Percentiles rank a stretch among this genome's conserved stretches.
phyloP scores from a whole-genome alignment of 306 rosid species.

The Sechiopsis laciniata region DNA sequence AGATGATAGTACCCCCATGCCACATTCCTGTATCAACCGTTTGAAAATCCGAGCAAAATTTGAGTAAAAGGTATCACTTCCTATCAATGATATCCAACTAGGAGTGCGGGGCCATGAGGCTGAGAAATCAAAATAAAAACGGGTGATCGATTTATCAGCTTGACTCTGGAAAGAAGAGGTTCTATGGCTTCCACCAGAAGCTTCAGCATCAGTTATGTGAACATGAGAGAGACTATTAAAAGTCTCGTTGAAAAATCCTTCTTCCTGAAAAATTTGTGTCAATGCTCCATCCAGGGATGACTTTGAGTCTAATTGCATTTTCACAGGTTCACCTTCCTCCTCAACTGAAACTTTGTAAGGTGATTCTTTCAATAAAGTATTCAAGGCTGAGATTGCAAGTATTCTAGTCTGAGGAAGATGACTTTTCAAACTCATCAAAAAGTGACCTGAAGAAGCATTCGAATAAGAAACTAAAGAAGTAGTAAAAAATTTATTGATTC shows the following conservation, averaged over 20 bases:
- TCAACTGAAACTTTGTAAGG: slow-evolving; percentile 70
- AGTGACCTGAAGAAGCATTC: slow-evolving; percentile 63
- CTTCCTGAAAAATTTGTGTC: slow-evolving; percentile 82
- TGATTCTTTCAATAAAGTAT: slow-evolving; percentile 85
- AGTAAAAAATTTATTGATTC: background rate
- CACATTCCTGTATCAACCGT: slow-evolving; percentile 93
- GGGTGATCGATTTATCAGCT: slow-evolving; percentile 94
- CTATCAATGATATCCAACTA: slow-evolving; percentile 80
- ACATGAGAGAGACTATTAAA: slow-evolving; percentile 92
- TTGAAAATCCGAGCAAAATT: slow-evolving; percentile 92
- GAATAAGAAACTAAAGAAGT: slow-evolving; percentile 1
- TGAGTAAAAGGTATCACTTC: slow-evolving; percentile 79
- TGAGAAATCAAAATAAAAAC: slow-evolving; percentile 85
- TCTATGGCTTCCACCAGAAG: slow-evolving; percentile 75
- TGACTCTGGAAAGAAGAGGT: slow-evolving; percentile 87
- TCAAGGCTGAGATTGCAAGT: slow-evolving; percentile 91
- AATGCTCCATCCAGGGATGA: slow-evolving; percentile 85
- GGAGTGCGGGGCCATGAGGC: slow-evolving; percentile 99
- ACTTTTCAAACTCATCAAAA: slow-evolving; percentile 82
- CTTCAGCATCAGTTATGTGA: slow-evolving; percentile 76
- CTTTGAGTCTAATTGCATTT: slow-evolving; percentile 45
- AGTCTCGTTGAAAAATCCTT: slow-evolving; percentile 84
- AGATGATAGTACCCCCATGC: slow-evolving; percentile 65
- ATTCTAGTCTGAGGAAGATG: slow-evolving; percentile 98
- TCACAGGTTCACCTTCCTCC: slow-evolving; percentile 38